These are phyloP conservation scores for Chimonanthus salicifolius DNA, from an alignment of 164 flowering plant genomes.

Conservation along the genomic window DNA sequence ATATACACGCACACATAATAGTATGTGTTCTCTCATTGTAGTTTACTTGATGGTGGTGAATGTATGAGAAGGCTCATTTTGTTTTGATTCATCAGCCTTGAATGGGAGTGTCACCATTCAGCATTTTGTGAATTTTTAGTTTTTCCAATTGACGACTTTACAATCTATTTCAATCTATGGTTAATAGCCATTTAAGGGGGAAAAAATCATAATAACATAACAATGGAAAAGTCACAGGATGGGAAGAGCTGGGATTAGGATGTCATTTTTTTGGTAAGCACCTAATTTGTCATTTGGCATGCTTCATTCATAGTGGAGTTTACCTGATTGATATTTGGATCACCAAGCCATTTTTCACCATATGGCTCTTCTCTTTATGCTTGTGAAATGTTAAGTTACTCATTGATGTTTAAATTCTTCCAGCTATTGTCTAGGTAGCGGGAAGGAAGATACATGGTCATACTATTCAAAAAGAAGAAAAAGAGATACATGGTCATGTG, in stretches of 20 bases:
- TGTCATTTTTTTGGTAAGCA: not conserved
- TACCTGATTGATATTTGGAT: not conserved
- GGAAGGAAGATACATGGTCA: too few species aligned
- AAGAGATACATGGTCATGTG: conserved; percentile 43
- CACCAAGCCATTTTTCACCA: not conserved
- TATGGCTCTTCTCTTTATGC: not conserved
- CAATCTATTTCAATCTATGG: too few species aligned
- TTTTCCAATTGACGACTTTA: too few species aligned
- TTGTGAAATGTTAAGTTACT: not conserved
- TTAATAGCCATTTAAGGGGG: too few species aligned
- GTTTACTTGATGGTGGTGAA: not conserved
- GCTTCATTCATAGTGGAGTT: too few species aligned
- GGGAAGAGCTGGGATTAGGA: not conserved
- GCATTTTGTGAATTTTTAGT: not conserved
- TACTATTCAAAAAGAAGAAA: conserved; percentile 18
- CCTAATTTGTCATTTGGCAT: not conserved
- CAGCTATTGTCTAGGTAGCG: conserved; percentile 44
- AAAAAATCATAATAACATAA: too few species aligned
- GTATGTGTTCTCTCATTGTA: not conserved
- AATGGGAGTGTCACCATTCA: not conserved
- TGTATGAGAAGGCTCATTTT: not conserved
- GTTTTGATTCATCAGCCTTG: not conserved
- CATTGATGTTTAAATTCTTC: not conserved
- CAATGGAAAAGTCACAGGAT: too few species aligned
- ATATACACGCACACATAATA: not conserved